Evolutionary conservation across 352 stramenopile genomes (phyloP).

Genomic region (Globisporangium takayamanum): DNA sequence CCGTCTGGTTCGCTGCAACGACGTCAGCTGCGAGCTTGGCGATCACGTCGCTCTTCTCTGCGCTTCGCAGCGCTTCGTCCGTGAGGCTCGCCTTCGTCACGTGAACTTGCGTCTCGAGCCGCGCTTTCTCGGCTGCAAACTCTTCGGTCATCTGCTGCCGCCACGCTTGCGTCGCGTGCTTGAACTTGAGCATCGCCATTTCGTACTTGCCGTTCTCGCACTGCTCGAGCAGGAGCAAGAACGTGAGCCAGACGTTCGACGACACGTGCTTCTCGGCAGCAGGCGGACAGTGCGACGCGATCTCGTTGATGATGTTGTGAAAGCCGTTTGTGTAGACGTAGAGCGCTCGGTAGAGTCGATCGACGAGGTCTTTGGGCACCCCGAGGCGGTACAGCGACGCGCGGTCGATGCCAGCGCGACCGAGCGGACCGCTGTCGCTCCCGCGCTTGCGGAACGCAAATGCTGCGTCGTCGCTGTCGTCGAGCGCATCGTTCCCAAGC

Average conservation of each 20-base stretch:
- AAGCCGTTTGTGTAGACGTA: constrained; percentile 86
- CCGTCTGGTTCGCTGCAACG: constrained; percentile 25
- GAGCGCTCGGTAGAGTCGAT: constrained; percentile 70
- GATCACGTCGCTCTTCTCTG: constrained; percentile 45
- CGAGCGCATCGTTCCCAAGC: constrained; percentile 25
- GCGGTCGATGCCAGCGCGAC: constrained; percentile 62
- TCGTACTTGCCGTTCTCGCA: constrained; percentile 80
- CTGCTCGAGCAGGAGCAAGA: constrained; percentile 69
- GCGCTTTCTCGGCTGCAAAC: constrained; percentile 30
- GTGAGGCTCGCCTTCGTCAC: constrained; percentile 21
- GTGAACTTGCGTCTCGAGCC: constrained; percentile 28
- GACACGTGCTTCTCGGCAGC: constrained; percentile 69
- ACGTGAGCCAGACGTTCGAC: constrained; percentile 72
- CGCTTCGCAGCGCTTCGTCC: constrained; percentile 28
- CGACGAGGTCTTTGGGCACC: constrained; percentile 72
- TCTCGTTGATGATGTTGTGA: constrained; percentile 80
- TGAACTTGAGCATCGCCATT: constrained; percentile 85
- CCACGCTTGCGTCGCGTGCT: constrained; percentile 53
- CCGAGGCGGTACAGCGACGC: constrained; percentile 62
- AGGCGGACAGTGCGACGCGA: constrained; percentile 59
- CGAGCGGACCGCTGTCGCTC: constrained; percentile 31
- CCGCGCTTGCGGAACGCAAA: constrained; percentile 41
- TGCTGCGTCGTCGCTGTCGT: constrained; percentile 21
- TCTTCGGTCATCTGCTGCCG: constrained; percentile 45
- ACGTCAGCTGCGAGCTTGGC: constrained; percentile 38